Percentiles rank a stretch among this genome's conserved stretches.
Evolutionary conservation across 1,139 yeast species (phyloP).

Genomic region (Geotrichum aggregatum): DNA sequence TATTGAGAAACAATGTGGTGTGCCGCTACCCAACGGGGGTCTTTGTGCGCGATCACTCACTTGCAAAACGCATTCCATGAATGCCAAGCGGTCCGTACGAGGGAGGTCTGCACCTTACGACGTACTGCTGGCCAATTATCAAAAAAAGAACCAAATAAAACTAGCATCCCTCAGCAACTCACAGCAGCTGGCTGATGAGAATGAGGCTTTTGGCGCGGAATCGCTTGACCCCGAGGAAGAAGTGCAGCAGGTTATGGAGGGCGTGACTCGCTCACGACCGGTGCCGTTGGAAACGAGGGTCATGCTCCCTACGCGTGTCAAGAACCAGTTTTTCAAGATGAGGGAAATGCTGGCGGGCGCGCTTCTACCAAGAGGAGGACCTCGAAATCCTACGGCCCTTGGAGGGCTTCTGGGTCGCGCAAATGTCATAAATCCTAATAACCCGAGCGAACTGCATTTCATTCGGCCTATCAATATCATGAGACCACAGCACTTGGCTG

Average conservation of each 20-base stretch:
- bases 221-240: slow-evolving; percentile 70
- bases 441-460: slow-evolving; percentile 16
- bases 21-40: slow-evolving; percentile 85
- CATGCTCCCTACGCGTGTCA: slow-evolving; percentile 61
- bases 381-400: slow-evolving; percentile 6
- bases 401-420: slow-evolving; percentile 20
- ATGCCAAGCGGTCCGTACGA: slow-evolving; percentile 89
- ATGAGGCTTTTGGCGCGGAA: slow-evolving; percentile 29
- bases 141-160: slow-evolving; percentile 86
- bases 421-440: slow-evolving; percentile 14
- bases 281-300: slow-evolving; percentile 75
- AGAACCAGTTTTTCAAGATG: slow-evolving; percentile 71
- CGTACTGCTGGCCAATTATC: slow-evolving; percentile 79
- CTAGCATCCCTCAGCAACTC: slow-evolving; percentile 48
- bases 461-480: slow-evolving; percentile 14
- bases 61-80: slow-evolving; percentile 97
- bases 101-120: slow-evolving; percentile 95
- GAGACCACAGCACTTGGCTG: slow-evolving; percentile 28
- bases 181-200: slow-evolving; percentile 33
- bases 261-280: slow-evolving; percentile 73
- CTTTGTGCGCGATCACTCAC: slow-evolving; percentile 92
- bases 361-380: slow-evolving; percentile 22
- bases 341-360: slow-evolving; percentile 45
- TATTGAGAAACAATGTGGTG: slow-evolving; percentile 96
- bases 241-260: slow-evolving; percentile 82